Percentiles rank a stretch among this genome's conserved stretches.
Conservation (phyloP, 441 rosid species). For the Pelargonium fulgidum region DNA sequence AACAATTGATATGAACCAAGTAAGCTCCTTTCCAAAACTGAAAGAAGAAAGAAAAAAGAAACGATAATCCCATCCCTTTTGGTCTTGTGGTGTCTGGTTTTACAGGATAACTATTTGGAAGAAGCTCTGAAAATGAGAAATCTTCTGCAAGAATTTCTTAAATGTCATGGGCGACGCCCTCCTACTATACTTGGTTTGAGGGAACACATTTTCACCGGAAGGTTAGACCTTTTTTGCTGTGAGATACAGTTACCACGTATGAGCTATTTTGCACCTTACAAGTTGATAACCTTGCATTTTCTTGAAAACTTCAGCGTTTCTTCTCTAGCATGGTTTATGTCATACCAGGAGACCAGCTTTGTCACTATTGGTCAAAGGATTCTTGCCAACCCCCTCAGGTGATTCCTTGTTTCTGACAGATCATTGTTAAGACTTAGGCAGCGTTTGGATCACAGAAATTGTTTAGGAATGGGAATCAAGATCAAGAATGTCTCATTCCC, state of each 20-base stretch:
- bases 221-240: slow-evolving; percentile 38
- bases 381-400: slow-evolving; percentile 96
- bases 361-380: slow-evolving; percentile 97
- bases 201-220: slow-evolving; percentile 94
- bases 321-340: slow-evolving; percentile 99
- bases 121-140: slow-evolving; percentile 98
- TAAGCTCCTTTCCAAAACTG: slow-evolving; percentile 26
- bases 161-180: slow-evolving; percentile 57
- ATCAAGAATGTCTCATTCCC: no score
- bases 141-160: slow-evolving; percentile 86
- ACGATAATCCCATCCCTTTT: slow-evolving; percentile 13
- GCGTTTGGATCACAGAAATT: neutral
- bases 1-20: slow-evolving; percentile 98
- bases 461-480: no score
- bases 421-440: slow-evolving; percentile 5
- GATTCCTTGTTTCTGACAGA: slow-evolving; percentile 23
- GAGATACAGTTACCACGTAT: slow-evolving; percentile 1
- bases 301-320: slow-evolving; percentile 66
- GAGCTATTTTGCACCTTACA: neutral
- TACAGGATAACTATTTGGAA: slow-evolving; percentile 87
- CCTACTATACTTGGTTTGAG: slow-evolving; percentile 91
- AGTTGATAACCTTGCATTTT: slow-evolving; percentile 14
- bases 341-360: slow-evolving; percentile 95
- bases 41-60: slow-evolving; percentile 14
- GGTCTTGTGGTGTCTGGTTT: slow-evolving; percentile 24